Conservation (phyloP, 1,139 yeast genomes). For the Hemisphaericaspora xylanilytica region DNA sequence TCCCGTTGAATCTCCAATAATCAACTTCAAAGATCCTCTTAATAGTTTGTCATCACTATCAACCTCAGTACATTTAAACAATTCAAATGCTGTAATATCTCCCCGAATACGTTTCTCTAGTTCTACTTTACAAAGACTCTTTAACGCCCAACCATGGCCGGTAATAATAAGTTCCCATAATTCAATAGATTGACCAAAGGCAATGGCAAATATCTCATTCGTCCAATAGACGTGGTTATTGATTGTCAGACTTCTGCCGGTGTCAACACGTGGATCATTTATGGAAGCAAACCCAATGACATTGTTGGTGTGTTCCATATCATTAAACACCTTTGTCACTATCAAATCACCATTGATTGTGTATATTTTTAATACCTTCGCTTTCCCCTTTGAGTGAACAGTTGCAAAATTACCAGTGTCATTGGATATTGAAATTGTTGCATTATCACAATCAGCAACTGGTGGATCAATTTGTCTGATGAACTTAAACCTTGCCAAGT, state of each 20-base stretch:
- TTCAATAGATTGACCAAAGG: conserved; percentile 21
- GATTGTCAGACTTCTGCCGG: conserved; percentile 21
- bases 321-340: conserved; percentile 18
- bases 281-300: conserved; percentile 33
- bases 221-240: conserved; percentile 40
- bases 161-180: conserved; percentile 27
- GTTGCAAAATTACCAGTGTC: conserved; percentile 55
- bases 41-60: conserved; percentile 36
- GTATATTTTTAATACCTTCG: conserved; percentile 32
- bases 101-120: conserved; percentile 15
- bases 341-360: conserved; percentile 57
- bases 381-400: conserved; percentile 18
- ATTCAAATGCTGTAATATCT: conserved; percentile 26
- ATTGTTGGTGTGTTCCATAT: conserved; percentile 15
- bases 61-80: conserved; percentile 31
- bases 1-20: conserved; percentile 43
- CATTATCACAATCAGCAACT: conserved; percentile 10
- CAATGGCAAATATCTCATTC: conserved; percentile 32
- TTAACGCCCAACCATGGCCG: conserved; percentile 24
- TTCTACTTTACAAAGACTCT: conserved; percentile 16
- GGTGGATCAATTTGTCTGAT: conserved; percentile 40
- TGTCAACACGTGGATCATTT: conserved; percentile 28
- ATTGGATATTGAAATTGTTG: conserved; percentile 48
- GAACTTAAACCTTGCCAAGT: conserved; percentile 47
- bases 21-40: conserved; percentile 31